These are phyloP conservation scores for Carnegiea gigantea DNA, from an alignment of 179 eudicot genomes.

Conservation along the genomic window DNA sequence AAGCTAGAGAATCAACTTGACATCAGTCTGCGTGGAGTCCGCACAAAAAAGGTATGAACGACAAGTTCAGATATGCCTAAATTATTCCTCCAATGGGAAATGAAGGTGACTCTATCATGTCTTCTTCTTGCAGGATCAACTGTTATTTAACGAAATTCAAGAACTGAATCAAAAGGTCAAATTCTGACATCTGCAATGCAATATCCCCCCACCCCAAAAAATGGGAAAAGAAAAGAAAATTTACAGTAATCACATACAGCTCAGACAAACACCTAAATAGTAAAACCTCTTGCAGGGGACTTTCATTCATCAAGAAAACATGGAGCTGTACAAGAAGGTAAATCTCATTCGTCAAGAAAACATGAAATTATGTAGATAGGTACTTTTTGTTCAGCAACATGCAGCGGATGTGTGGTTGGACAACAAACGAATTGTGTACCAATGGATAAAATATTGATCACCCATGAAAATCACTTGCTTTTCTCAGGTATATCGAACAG, in stretches of 20 bases:
- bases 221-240: too few species aligned
- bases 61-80: not conserved
- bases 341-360: conserved; percentile 59
- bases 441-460: not conserved
- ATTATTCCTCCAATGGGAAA: not conserved
- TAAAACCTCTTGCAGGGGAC: conserved; percentile 47
- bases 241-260: not conserved
- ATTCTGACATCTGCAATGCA: not conserved
- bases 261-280: conserved; percentile 7
- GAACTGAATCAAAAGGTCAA: conserved; percentile 68
- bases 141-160: conserved; percentile 59
- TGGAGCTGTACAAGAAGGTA: conserved; percentile 65
- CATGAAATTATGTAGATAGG: conserved; percentile 54
- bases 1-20: conserved; percentile 46
- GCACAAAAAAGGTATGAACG: conserved; percentile 35
- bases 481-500: conserved; percentile 58
- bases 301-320: conserved; percentile 67
- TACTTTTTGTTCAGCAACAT: conserved; percentile 23
- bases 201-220: not conserved
- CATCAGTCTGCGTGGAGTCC: conserved; percentile 42
- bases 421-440: not conserved
- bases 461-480: conserved; percentile 16
- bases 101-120: conserved; percentile 1
- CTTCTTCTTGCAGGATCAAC: conserved; percentile 63
- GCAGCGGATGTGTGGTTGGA: not conserved